Base-by-base conservation (phyloP, 805 yeast genomes). In the Metschnikowia santaceciliae region DNA sequence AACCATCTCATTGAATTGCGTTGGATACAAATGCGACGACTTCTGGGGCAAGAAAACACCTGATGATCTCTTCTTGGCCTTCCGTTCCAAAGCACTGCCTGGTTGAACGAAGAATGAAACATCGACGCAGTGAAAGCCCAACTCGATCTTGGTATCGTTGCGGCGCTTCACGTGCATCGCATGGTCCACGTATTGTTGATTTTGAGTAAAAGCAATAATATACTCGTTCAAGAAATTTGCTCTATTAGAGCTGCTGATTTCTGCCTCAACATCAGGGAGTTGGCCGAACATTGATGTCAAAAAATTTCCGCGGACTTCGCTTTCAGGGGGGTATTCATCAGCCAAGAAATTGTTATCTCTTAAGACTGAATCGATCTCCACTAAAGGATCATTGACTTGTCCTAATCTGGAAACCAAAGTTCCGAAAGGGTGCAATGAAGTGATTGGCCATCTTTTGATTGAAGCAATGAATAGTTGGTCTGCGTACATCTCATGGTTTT, bases 361-460 rank as follows among this genome's bases (percentile, higher is more conserved):
- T 58, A 94, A 76, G 49, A 94, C 86, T 0, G 97, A 89, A 65
- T 86, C 92, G 54, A 90, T 81, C 66, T 90, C 96, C 39, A 92
- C 88, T 20, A 78, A 74, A 2, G 83, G 79, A 55, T 86, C 92
- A 57, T 84, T 88, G 61, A 88, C 82, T 36, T 82, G 78, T 22
- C 99, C 99, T 54, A 94, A 74, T 59, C 88, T 88, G 42, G 91
- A 87, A 23, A 92, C 86, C 51, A 94, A 74, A 32, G 96, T 90
- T 61, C 99, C 99, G 65, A 94, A 94, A 4, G 99, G 99, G 74
- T 94, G 99, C 67, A 94, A 78, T 0, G 98, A 92, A 8, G 99
- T 94, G 68, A 94, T 94, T 63, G 99, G 99, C 99, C 99, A 94
- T 69, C 99, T 85, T 68, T 94, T 94, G 63, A 94, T 92, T 1